A percentile compares a stretch with the other conserved stretches of the same genome.
phyloP scores from a whole-genome alignment of 164 flowering plant genomes.

The Magnolia kwangsiensis region DNA sequence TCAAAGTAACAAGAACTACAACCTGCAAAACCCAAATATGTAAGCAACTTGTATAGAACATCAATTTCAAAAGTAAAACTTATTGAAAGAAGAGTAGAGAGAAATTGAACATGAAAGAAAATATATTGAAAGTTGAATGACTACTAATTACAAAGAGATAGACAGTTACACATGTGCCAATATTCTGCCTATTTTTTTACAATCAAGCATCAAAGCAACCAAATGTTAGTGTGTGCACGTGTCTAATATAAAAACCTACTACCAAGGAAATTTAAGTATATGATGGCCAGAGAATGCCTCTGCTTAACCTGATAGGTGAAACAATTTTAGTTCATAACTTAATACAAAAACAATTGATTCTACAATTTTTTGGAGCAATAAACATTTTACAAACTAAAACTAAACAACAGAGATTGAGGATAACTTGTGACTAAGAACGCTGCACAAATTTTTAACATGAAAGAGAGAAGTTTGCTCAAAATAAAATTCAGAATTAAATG shows the following conservation, averaged over 20 bases:
- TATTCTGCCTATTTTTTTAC: no score
- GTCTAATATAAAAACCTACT: neutral
- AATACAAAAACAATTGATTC: no score
- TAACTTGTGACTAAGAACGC: no score
- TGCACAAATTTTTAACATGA: no score
- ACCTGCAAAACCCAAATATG: conserved; percentile 48
- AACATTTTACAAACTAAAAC: no score
- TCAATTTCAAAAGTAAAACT: neutral
- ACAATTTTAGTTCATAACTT: neutral
- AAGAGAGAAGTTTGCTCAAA: no score
- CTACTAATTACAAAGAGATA: no score
- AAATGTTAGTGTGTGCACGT: neutral
- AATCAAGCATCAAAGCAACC: neutral
- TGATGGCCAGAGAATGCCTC: neutral
- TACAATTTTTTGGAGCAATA: no score
- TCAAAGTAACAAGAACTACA: conserved; percentile 92
- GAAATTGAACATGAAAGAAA: neutral
- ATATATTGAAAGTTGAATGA: no score
- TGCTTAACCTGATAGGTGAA: neutral
- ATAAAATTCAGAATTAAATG: no score
- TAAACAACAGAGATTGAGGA: no score
- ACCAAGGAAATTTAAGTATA: neutral
- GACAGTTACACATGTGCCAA: no score
- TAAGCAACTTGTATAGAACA: neutral
- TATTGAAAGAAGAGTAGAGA: neutral